Evolutionary conservation across 108 stramenopile genomes (phyloP), one percentile per base, ranked within the genome.

Genomic region (Fragilaria radians): DNA sequence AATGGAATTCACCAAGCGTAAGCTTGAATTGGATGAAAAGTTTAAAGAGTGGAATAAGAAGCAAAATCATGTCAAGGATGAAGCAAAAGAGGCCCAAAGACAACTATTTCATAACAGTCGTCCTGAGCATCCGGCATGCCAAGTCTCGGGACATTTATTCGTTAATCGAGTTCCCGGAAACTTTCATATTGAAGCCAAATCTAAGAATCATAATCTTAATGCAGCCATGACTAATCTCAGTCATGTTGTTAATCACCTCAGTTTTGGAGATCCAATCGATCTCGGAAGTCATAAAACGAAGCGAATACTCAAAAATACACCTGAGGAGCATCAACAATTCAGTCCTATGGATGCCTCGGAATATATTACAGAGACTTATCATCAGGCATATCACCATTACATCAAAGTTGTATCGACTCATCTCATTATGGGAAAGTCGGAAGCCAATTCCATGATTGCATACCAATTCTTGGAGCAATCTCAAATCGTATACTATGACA

Each of bases 91-190:
- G 48, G 70, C 60, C 42, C 80, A 78, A 68, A 71, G 70, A 29
- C 52, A 57, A 7, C 48, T 81, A n/a, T 80, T 67, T 59, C 67
- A 70, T 26, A 75, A 83, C 32, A 67, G 67, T 52, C 74, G 82
- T 36, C 80, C 86, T 9, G 86, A 95, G 26, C 87, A 93, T 68
- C 91, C 95, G 4, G 88, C 85, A 3, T 96, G 95, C 66, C 79
- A 85, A 65, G 83, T 94, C n/a, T 73, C 76, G 17, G 93, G 93
- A 55, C 72, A 82, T 59, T 33, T 91, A 19, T 78, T 83, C 76
- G 93, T 97, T 22, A 95, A 97, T 70, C 89, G 97, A 30, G 97
- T 98, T 9, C 97, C 97, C 2, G 97, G 97, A 0, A 98, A 96
- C 63, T 95, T 98, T 70, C 94, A 96, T 65, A 81, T 98, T 54